These are phyloP conservation scores for Protomyces lactucae-debilis DNA, from an alignment of 1,139 yeast species.

Conservation along the genomic window DNA sequence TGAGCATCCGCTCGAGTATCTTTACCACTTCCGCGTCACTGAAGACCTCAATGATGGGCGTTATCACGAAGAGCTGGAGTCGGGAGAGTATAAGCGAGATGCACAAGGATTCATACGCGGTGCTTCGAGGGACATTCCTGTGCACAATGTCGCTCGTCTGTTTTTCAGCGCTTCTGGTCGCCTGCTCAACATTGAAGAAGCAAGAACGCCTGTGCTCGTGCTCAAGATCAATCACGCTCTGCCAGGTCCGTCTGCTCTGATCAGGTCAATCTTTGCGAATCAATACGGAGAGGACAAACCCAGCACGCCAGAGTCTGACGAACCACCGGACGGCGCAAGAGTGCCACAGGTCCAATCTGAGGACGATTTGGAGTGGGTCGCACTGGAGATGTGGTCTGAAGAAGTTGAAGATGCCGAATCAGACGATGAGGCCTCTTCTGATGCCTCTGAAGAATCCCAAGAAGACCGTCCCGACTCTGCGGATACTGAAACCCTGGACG, in stretches of 20 bases:
- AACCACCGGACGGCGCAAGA: conserved; percentile 28
- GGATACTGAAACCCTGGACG: conserved; percentile 8
- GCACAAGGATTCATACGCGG: conserved; percentile 37
- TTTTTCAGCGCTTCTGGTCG: conserved; percentile 73
- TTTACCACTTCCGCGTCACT: conserved; percentile 48
- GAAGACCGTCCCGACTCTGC: not conserved
- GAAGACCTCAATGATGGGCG: conserved; percentile 71
- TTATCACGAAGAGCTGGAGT: conserved; percentile 57
- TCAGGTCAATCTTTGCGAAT: conserved; percentile 18
- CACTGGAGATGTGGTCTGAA: conserved; percentile 47
- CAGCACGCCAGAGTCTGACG: conserved; percentile 33
- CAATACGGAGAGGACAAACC: conserved; percentile 34
- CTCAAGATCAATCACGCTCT: conserved; percentile 47
- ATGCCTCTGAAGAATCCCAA: not conserved
- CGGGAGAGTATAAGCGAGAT: conserved; percentile 36
- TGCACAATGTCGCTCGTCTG: conserved; percentile 43
- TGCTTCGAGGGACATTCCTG: conserved; percentile 40
- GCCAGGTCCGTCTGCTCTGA: conserved; percentile 28
- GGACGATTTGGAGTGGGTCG: conserved; percentile 47
- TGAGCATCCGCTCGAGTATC: conserved; percentile 36
- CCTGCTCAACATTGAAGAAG: conserved; percentile 58
- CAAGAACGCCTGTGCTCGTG: conserved; percentile 64
- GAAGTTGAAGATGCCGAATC: conserved; percentile 37
- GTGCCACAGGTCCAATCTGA: not conserved
- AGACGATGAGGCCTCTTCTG: conserved; percentile 29